A percentile compares a stretch with the other conserved stretches of the same genome.
Evolutionary conservation across 495 filamentous ascomycete species (phyloP).

Genomic region (Rusavskia elegans): DNA sequence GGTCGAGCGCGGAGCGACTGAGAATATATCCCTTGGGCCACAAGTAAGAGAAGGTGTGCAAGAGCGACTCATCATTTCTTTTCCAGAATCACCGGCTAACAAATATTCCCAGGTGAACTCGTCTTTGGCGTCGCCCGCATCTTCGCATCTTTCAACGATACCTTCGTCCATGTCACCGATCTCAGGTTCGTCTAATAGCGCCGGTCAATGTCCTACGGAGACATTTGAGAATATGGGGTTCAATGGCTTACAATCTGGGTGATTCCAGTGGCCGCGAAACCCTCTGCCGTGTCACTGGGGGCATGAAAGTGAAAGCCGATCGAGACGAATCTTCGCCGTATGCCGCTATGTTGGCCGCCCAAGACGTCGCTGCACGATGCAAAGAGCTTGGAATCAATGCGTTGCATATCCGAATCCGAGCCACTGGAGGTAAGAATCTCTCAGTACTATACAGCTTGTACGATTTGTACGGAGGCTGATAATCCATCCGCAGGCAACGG

Average conservation of each 20-base stretch:
- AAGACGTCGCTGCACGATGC: slow-evolving; percentile 83
- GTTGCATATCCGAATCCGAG: slow-evolving; percentile 99
- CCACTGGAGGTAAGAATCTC: slow-evolving; percentile 66
- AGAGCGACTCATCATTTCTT: background rate
- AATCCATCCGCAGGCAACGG: slow-evolving; percentile 54
- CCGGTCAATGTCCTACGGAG: background rate
- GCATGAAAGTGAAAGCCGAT: slow-evolving; percentile 99
- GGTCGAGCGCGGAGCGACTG: slow-evolving; percentile 55
- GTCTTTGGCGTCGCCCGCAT: slow-evolving; percentile 98
- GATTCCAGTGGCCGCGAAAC: slow-evolving; percentile 95
- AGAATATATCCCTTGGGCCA: slow-evolving; percentile 97
- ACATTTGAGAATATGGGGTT: slow-evolving; percentile 3
- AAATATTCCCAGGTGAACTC: slow-evolving; percentile 55
- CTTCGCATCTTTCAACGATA: slow-evolving; percentile 98
- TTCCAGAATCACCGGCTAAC: background rate
- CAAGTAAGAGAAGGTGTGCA: slow-evolving; percentile 72
- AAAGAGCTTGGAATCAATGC: slow-evolving; percentile 99
- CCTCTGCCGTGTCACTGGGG: slow-evolving; percentile 96
- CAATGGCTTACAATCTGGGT: slow-evolving; percentile 47
- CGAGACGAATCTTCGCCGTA: slow-evolving; percentile 99
- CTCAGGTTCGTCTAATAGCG: slow-evolving; percentile 54
- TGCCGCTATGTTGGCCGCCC: slow-evolving; percentile 98
- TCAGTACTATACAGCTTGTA: background rate
- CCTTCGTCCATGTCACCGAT: slow-evolving; percentile 99
- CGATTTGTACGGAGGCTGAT: background rate